Base-by-base conservation (phyloP, 108 stramenopile species). In the Conticribra weissflogii region DNA sequence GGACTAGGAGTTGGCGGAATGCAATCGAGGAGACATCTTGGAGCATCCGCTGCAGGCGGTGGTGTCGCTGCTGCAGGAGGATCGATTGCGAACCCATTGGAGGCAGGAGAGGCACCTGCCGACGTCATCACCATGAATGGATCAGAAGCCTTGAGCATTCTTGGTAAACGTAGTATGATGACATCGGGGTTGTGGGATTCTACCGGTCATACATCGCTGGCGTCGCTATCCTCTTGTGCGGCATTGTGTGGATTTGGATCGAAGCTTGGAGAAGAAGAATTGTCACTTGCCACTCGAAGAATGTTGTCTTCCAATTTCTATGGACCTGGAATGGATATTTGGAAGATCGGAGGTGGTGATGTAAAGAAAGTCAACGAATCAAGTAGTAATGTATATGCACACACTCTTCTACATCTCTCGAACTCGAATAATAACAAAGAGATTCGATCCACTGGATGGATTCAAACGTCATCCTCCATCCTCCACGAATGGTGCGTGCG, bases 151-250 rank as follows among this genome's bases (percentile, higher is more conserved):
- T 62, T 79, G 53, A 58, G 61, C 15, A 78, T 76, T 58, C 68
- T 88, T 22, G 76, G 78, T 5, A 52, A 66, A 12, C 86, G 85
- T 54, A 59, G 55, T 28, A 33, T 87, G 24, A 75, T 87, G 3
- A 74, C 76, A 28, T 86, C 92, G 0, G 85, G 85, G 32, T 57
- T 91, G 18, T 91, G 89, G 89, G 86, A 91, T 63, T 68, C 81
- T 24, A 80, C 82, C 16, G 88, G 88, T 1, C 68, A 78, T 57
- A 47, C 78, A 1, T 71, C 64, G 15, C 55, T 83, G 66, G 76
- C 85, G 21, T 69, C 75, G 2, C 50, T 88, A 24, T 72, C 88
- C 15, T 85, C 88, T 8, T 48, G 76, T 29, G 61, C 67, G 16
- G 63, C 78, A 54, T 53, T 91, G 79, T 55, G 79, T 63, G 92